phyloP scores from a whole-genome alignment of 2,329 filamentous ascomycete species.

The Trichoderma hamatum region DNA sequence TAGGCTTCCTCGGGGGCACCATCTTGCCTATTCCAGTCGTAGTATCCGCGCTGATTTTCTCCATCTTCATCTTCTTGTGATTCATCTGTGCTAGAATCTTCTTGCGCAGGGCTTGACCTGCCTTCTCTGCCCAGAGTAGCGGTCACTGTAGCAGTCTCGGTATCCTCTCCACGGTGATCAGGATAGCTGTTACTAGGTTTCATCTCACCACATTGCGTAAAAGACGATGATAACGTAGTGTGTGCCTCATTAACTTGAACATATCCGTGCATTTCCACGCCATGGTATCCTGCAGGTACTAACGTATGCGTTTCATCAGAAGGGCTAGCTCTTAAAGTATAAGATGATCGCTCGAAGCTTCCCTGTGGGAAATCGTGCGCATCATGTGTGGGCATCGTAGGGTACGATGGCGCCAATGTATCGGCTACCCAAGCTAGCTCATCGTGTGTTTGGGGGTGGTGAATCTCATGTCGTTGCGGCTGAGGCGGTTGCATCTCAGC shows the following conservation, averaged over 20 bases:
- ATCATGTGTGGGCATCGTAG: conserved; percentile 6
- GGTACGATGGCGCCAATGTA: conserved; percentile 1
- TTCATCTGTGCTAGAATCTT: conserved; percentile 11
- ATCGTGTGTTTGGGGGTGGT: background rate
- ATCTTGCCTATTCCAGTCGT: conserved; percentile 1
- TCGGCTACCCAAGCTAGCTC: conserved; percentile 13
- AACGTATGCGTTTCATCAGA: conserved; percentile 6
- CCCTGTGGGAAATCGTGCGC: background rate
- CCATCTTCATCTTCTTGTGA: conserved; percentile 3
- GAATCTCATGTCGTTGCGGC: background rate
- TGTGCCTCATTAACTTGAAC: background rate
- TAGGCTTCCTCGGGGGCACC: conserved; percentile 1
- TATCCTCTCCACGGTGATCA: conserved; percentile 15
- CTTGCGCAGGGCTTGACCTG: conserved; percentile 11
- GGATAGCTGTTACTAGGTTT: background rate
- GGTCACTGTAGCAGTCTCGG: conserved; percentile 21
- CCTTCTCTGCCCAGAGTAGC: conserved; percentile 19
- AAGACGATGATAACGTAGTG: background rate
- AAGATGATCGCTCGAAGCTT: conserved; percentile 17
- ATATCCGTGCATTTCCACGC: background rate
- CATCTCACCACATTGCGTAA: background rate
- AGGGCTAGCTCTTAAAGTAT: conserved; percentile 6
- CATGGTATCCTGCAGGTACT: background rate
- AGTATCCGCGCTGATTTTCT: background rate
- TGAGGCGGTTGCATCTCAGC: conserved; percentile 5